phyloP scores from a whole-genome alignment of 305 asterid species.

The Rubia peregrina region DNA sequence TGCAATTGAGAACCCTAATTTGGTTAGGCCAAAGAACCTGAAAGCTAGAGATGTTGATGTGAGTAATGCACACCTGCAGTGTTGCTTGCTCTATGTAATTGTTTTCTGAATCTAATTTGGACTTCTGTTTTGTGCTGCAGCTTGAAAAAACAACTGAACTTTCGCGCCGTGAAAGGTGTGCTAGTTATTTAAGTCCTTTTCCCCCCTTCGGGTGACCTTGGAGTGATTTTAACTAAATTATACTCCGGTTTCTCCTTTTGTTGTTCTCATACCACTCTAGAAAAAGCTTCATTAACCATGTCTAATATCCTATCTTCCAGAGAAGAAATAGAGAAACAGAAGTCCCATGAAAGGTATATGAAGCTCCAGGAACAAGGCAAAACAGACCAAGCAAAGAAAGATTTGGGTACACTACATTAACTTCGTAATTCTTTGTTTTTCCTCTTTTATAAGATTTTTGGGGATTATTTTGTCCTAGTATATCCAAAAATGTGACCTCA shows the following conservation, averaged over 20 bases:
- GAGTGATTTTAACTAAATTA: not conserved
- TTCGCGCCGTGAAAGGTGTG: slow-evolving; percentile 94
- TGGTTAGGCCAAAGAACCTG: slow-evolving; percentile 71
- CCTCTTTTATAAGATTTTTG: not conserved
- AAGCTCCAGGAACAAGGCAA: slow-evolving; percentile 97
- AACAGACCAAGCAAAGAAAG: slow-evolving; percentile 90
- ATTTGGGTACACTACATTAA: slow-evolving; percentile 52
- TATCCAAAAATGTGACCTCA: not conserved
- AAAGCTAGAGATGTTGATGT: slow-evolving; percentile 92
- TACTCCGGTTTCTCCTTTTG: not conserved
- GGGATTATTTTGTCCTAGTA: not conserved
- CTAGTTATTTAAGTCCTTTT: not conserved
- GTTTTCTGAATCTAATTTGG: not conserved
- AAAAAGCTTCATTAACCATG: not conserved
- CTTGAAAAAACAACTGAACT: slow-evolving; percentile 92
- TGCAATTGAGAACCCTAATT: slow-evolving; percentile 83
- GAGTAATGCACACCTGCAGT: slow-evolving; percentile 18
- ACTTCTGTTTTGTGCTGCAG: slow-evolving; percentile 35
- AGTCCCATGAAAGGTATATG: slow-evolving; percentile 94
- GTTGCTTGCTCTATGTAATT: slow-evolving; percentile 8
- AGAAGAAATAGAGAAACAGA: slow-evolving; percentile 91
- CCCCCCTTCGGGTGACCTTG: not conserved
- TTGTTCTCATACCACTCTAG: not conserved
- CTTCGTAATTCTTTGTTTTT: not conserved
- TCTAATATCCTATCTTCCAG: slow-evolving; percentile 28